Percentiles rank a stretch among this genome's conserved stretches.
phyloP scores from a whole-genome alignment of 1,139 yeast genomes.

The Waltiozyma sp. region DNA sequence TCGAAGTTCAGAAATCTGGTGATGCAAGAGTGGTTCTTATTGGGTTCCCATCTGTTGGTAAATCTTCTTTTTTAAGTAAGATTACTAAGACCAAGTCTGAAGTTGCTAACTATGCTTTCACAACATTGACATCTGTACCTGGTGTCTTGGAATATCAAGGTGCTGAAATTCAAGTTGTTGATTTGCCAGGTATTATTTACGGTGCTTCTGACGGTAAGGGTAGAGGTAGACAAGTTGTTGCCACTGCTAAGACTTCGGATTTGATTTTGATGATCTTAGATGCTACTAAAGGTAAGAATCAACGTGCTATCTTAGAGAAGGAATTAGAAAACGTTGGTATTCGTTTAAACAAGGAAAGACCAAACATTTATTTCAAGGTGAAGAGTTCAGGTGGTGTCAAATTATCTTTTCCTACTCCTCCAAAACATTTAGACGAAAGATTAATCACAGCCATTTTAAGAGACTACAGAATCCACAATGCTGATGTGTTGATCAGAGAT shows the following conservation, averaged over 20 bases:
- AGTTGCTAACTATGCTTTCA: slow-evolving; percentile 90
- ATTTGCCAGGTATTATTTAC: slow-evolving; percentile 92
- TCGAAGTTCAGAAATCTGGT: slow-evolving; percentile 91
- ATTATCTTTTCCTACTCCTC: slow-evolving; percentile 70
- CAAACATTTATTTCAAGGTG: slow-evolving; percentile 67
- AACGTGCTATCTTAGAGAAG: slow-evolving; percentile 72
- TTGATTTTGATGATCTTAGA: slow-evolving; percentile 87
- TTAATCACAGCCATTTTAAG: slow-evolving; percentile 65
- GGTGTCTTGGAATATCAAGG: slow-evolving; percentile 92
- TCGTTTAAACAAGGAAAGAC: slow-evolving; percentile 68
- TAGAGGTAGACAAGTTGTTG: slow-evolving; percentile 92
- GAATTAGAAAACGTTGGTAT: slow-evolving; percentile 94
- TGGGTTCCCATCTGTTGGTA: slow-evolving; percentile 97
- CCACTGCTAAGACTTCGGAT: slow-evolving; percentile 93
- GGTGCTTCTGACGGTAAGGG: slow-evolving; percentile 98
- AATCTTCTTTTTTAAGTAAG: slow-evolving; percentile 76
- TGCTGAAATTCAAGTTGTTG: slow-evolving; percentile 93
- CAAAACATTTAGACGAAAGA: slow-evolving; percentile 72
- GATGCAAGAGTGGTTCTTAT: slow-evolving; percentile 92
- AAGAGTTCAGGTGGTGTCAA: slow-evolving; percentile 91
- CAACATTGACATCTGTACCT: slow-evolving; percentile 93
- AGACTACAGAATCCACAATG: slow-evolving; percentile 86
- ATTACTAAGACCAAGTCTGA: slow-evolving; percentile 91
- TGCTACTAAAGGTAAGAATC: slow-evolving; percentile 89
- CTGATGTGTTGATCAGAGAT: slow-evolving; percentile 85